Conservation (phyloP, 1,284 basidiomycete species). For the Cystobasidium slooffiae region DNA sequence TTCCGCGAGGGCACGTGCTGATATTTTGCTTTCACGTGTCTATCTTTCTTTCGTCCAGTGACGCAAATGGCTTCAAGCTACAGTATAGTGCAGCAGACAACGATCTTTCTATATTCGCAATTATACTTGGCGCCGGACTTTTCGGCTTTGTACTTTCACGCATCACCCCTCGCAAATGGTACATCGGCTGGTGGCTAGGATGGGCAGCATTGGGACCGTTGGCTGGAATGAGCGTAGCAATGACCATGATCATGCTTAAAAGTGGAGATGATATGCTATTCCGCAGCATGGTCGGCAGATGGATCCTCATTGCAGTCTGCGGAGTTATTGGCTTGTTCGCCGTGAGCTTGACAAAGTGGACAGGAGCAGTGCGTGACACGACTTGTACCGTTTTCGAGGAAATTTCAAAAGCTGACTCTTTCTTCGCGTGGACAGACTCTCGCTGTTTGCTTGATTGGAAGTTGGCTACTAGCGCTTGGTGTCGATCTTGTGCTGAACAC, state of each 20-base stretch:
- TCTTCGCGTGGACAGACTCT: slow-evolving; percentile 2
- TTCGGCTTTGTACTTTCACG: slow-evolving; percentile 12
- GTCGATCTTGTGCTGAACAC: slow-evolving; percentile 34
- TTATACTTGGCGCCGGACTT: slow-evolving; percentile 13
- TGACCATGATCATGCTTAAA: slow-evolving; percentile 25
- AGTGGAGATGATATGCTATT: slow-evolving; percentile 22
- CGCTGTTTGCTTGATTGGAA: slow-evolving; percentile 21
- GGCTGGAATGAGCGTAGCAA: slow-evolving; percentile 19
- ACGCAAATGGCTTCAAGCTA: slow-evolving; percentile 6
- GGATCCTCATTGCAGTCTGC: slow-evolving; percentile 17
- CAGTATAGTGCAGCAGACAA: slow-evolving; percentile 1
- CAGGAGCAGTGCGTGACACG: slow-evolving; percentile 23
- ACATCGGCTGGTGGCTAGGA: slow-evolving; percentile 36
- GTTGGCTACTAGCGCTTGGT: slow-evolving; percentile 37
- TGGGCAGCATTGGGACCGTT: slow-evolving; percentile 12
- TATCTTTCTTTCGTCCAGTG: not conserved
- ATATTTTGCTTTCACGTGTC: not conserved
- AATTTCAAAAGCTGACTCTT: not conserved
- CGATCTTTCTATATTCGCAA: slow-evolving; percentile 24
- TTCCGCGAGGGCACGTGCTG: slow-evolving; percentile 7
- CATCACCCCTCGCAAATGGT: slow-evolving; percentile 11
- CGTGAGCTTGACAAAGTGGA: slow-evolving; percentile 28
- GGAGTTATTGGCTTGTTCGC: slow-evolving; percentile 8
- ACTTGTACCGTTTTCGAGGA: not conserved
- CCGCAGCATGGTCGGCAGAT: slow-evolving; percentile 20